A percentile compares a stretch with the other conserved stretches of the same genome.
Conservation (phyloP, 2,329 filamentous ascomycete genomes). For the Cadophora sp. region DNA sequence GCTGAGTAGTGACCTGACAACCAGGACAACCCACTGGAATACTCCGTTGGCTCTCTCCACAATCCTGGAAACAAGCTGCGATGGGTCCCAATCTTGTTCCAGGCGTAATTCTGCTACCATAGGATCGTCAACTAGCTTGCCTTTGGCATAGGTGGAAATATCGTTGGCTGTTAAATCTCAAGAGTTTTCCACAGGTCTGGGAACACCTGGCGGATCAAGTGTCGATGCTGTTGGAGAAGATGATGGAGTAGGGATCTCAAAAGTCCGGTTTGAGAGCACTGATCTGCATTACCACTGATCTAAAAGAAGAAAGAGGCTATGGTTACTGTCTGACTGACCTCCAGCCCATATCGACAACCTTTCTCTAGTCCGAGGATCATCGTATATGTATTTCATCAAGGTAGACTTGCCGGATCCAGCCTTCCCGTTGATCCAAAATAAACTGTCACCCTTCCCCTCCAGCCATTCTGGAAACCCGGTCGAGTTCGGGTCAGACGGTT, state of each 20-base stretch:
- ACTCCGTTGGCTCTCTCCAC: neutral
- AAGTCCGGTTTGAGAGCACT: conserved; percentile 10
- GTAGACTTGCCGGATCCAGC: conserved; percentile 11
- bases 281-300: conserved; percentile 11
- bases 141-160: neutral
- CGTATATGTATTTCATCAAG: conserved; percentile 41
- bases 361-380: conserved; percentile 35
- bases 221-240: neutral
- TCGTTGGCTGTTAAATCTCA: conserved; percentile 11
- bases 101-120: neutral
- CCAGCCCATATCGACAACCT: neutral
- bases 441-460: neutral
- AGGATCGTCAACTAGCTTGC: neutral
- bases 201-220: neutral
- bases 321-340: neutral
- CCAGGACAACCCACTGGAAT: conserved; percentile 3
- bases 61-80: neutral
- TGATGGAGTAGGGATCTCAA: conserved; percentile 1
- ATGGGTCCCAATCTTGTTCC: neutral
- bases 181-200: neutral
- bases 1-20: neutral
- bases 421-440: conserved; percentile 12
- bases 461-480: neutral
- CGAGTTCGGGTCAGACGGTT: neutral
- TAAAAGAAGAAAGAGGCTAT: conserved; percentile 15